These are phyloP conservation scores for Zygoascus tannicola DNA, from an alignment of 805 yeast species.

Conservation along the genomic window DNA sequence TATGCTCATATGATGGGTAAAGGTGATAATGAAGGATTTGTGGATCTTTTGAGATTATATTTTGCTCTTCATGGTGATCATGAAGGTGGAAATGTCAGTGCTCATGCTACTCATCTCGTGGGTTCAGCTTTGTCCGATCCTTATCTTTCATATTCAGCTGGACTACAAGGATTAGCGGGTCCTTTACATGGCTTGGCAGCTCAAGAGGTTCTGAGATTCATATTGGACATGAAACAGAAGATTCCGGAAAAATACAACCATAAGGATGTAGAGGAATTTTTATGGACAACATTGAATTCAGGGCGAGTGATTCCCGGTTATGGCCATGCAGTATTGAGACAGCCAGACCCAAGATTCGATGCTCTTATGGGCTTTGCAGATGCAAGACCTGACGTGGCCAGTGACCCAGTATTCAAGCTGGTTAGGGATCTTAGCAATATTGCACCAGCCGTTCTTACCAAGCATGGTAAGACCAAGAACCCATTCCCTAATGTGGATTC, in stretches of 20 bases:
- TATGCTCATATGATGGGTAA: constrained; percentile 54
- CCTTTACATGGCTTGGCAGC: constrained; percentile 83
- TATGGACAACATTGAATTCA: constrained; percentile 69
- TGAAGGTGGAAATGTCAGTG: constrained; percentile 86
- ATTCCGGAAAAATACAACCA: constrained; percentile 62
- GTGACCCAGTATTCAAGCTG: constrained; percentile 56
- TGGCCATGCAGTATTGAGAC: constrained; percentile 81
- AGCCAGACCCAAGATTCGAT: constrained; percentile 75
- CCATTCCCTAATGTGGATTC: constrained; percentile 83
- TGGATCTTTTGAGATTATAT: constrained; percentile 73
- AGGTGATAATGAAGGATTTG: constrained; percentile 57
- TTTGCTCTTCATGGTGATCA: constrained; percentile 78
- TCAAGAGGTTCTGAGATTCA: constrained; percentile 81
- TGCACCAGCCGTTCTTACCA: constrained; percentile 64
- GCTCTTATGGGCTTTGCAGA: constrained; percentile 66
- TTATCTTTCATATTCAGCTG: constrained; percentile 69
- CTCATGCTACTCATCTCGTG: constrained; percentile 78
- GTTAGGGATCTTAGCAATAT: constrained; percentile 57
- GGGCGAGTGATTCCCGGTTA: constrained; percentile 87
- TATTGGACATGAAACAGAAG: constrained; percentile 51
- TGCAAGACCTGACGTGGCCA: constrained; percentile 42
- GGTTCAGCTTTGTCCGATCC: constrained; percentile 79
- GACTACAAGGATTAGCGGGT: constrained; percentile 79
- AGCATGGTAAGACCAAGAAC: constrained; percentile 79
- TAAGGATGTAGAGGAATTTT: constrained; percentile 61